Conservation (phyloP, 495 filamentous ascomycete species). For the Trichoderma asperelloides region DNA sequence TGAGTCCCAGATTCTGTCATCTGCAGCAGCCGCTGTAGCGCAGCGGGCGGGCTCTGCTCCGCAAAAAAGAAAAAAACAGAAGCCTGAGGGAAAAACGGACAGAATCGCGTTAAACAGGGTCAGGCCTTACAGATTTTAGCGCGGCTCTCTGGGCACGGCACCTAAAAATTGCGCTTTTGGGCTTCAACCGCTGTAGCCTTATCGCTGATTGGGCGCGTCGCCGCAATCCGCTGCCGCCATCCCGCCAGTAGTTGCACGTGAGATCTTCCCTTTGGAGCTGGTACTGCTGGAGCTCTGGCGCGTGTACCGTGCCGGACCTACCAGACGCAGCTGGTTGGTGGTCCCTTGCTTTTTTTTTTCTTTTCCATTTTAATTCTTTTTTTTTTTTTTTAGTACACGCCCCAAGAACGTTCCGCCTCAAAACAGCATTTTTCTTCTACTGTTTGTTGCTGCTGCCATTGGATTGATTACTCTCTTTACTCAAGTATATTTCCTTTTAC, state of each 20-base stretch:
- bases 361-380: not conserved
- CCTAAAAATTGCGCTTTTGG: slow-evolving; percentile 7
- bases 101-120: not conserved
- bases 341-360: not conserved
- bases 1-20: not conserved
- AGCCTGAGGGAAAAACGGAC: no score
- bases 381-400: not conserved
- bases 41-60: not conserved
- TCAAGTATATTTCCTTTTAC: not conserved
- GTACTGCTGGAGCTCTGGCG: no score
- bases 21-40: not conserved
- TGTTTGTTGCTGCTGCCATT: not conserved
- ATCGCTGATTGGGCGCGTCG: not conserved
- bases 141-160: not conserved
- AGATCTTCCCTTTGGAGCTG: not conserved
- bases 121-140: slow-evolving; percentile 1
- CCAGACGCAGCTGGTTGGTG: not conserved
- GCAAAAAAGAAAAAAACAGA: not conserved
- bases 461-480: not conserved
- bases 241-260: slow-evolving; percentile 4
- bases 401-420: not conserved
- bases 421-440: not conserved
- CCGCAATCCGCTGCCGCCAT: slow-evolving; percentile 5
- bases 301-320: not conserved
- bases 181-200: not conserved